phyloP scores from a whole-genome alignment of 2,329 filamentous ascomycete genomes.

The Colletotrichum sp. region DNA sequence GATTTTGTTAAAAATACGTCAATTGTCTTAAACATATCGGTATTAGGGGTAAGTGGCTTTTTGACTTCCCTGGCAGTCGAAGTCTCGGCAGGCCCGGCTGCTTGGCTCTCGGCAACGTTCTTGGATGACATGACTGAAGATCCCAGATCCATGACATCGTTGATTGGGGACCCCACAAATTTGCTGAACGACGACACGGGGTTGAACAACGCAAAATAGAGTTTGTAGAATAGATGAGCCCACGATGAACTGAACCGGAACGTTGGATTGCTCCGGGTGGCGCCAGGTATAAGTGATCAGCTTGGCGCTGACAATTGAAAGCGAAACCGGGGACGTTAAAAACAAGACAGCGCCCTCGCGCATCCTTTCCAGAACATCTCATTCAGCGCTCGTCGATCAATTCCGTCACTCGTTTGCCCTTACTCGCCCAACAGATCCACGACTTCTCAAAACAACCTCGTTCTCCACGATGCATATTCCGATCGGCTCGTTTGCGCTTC shows the following conservation, averaged over 20 bases:
- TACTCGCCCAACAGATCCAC: neutral
- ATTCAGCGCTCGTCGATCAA: neutral
- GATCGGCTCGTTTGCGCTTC: neutral
- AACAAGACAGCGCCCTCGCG: neutral
- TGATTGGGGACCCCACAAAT: neutral
- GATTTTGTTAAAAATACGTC: neutral
- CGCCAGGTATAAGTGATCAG: neutral
- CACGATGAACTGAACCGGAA: neutral
- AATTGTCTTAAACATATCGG: neutral
- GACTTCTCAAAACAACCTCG: neutral
- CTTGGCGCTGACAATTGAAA: neutral
- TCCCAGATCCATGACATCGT: constrained; percentile 4
- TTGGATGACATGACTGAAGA: neutral
- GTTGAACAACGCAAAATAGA: neutral
- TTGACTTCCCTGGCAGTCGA: neutral
- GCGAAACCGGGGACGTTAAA: neutral
- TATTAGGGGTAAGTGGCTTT: neutral
- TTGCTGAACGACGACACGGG: neutral
- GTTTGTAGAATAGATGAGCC: neutral
- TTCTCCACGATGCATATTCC: constrained; percentile 7
- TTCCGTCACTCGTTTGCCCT: neutral
- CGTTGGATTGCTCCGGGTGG: neutral
- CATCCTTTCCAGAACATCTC: neutral
- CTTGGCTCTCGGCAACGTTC: neutral
- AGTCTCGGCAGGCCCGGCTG: neutral